Percentiles rank a stretch among this genome's conserved stretches.
Conservation (phyloP, 495 filamentous ascomycete genomes). For the Glonium stellatum region DNA sequence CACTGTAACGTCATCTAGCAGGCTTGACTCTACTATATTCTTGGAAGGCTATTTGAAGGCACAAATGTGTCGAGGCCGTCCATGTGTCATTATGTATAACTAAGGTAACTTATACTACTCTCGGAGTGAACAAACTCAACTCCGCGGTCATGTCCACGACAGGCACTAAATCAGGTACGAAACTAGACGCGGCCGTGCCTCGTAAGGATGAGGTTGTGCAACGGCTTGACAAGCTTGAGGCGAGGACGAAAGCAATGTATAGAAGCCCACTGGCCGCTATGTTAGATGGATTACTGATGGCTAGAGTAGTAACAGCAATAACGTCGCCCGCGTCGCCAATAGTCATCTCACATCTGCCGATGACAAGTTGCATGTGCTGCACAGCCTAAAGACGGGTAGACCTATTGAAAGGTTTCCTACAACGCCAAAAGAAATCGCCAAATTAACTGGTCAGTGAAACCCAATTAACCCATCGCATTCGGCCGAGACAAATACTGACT, state of each 20-base stretch:
- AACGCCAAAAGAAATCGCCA: slow-evolving; percentile 22
- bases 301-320: slow-evolving; percentile 19
- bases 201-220: slow-evolving; percentile 5
- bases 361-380: slow-evolving; percentile 21
- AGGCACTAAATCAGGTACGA: background rate
- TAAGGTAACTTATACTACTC: background rate
- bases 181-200: background rate
- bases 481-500: background rate
- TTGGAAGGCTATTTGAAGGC: background rate
- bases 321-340: slow-evolving; percentile 28
- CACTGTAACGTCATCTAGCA: background rate
- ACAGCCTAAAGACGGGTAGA: slow-evolving; percentile 23
- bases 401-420: slow-evolving; percentile 25
- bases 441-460: slow-evolving; percentile 17
- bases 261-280: background rate
- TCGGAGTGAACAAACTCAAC: too few relatives aligned
- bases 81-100: background rate
- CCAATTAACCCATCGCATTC: background rate
- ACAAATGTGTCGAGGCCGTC: too few relatives aligned
- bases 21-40: background rate
- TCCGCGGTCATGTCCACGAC: background rate
- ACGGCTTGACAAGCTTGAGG: slow-evolving; percentile 24
- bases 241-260: slow-evolving; percentile 19
- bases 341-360: slow-evolving; percentile 18
- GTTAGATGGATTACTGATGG: background rate